These are phyloP conservation scores for Corymbia citriodora DNA, from an alignment of 441 rosid genomes.

Conservation along the genomic window DNA sequence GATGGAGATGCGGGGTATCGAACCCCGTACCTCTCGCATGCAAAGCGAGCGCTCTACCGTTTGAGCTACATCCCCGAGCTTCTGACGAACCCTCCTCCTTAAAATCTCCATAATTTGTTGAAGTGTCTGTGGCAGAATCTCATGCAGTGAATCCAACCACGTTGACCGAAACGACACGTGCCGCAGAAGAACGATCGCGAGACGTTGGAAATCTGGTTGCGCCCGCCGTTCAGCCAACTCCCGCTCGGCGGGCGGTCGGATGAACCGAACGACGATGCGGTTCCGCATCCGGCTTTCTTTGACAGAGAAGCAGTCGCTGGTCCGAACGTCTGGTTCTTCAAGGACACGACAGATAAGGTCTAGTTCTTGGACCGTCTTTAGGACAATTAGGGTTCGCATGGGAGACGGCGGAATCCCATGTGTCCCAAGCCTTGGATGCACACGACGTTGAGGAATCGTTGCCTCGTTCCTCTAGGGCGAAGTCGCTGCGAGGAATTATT, in stretches of 20 bases:
- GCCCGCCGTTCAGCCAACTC: neutral
- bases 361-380: neutral
- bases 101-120: rapidly evolving
- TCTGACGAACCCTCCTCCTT: rapidly evolving
- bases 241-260: neutral
- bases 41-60: conserved; percentile 4
- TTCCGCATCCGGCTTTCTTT: neutral
- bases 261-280: neutral
- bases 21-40: conserved; percentile 1
- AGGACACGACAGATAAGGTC: neutral
- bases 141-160: neutral
- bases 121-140: neutral
- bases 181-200: neutral
- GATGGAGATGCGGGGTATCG: neutral
- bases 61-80: neutral
- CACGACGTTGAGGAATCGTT: too few species aligned
- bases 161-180: neutral
- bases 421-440: neutral
- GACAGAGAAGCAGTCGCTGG: neutral
- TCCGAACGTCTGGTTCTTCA: neutral
- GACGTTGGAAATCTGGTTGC: neutral
- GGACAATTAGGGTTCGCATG: neutral
- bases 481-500: neutral
- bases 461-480: neutral
- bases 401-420: neutral